These are phyloP conservation scores for Mimosa bimucronata DNA, from an alignment of 306 rosid genomes.

Conservation along the genomic window DNA sequence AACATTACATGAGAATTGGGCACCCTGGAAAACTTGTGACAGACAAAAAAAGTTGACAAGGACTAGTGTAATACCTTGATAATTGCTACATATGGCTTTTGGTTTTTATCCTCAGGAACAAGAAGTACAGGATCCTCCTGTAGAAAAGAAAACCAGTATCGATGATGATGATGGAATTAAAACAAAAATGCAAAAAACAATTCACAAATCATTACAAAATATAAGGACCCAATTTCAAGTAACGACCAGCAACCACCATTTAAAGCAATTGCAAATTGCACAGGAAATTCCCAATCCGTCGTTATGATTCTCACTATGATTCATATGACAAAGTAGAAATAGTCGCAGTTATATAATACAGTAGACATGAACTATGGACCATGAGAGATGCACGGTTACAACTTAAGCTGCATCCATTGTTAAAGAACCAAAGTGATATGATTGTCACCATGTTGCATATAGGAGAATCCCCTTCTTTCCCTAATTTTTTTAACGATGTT, in stretches of 20 bases:
- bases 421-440: neutral
- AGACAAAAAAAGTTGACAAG: conserved; percentile 21
- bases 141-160: conserved; percentile 17
- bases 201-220: neutral
- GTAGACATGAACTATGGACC: neutral
- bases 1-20: conserved; percentile 5
- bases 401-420: neutral
- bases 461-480: neutral
- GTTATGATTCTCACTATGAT: neutral
- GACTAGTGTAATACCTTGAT: conserved; percentile 62
- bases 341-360: neutral
- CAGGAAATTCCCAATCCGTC: conserved; percentile 5
- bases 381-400: neutral
- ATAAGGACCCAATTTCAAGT: conserved; percentile 18
- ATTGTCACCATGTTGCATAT: neutral
- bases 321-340: neutral
- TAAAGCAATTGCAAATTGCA: neutral
- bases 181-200: conserved; percentile 26
- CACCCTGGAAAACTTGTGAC: neutral
- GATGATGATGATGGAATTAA: neutral
- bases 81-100: conserved; percentile 94
- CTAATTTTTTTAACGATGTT: neutral
- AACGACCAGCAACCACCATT: neutral
- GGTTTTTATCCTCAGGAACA: conserved; percentile 61
- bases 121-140: conserved; percentile 99